A percentile compares a stretch with the other conserved stretches of the same genome.
phyloP scores from a whole-genome alignment of 176 grass and related monocot species.

The Bothriochloa decipiens region DNA sequence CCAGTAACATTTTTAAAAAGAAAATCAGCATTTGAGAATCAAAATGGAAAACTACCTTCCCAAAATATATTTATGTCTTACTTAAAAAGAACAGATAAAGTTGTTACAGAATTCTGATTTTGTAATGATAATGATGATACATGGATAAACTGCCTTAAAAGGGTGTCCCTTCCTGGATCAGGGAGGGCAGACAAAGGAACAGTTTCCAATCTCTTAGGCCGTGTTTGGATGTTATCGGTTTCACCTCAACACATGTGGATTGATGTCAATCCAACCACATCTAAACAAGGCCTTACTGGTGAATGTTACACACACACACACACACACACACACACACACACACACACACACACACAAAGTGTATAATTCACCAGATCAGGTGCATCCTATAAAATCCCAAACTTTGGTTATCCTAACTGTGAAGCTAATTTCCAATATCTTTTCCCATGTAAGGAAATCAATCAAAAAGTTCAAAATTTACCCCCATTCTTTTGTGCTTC shows the following conservation, averaged over 20 bases:
- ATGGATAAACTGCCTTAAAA: not conserved
- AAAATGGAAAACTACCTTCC: not conserved
- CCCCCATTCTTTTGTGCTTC: constrained; percentile 92
- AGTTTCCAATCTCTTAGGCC: no score
- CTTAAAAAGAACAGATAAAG: not conserved
- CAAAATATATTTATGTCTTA: not conserved
- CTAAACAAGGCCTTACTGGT: no score
- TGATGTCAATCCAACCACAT: no score
- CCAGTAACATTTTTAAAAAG: not conserved
- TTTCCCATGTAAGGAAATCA: not conserved
- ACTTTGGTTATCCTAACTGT: not conserved
- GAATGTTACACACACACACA: no score
- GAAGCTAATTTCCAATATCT: not conserved
- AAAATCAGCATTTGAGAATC: not conserved
- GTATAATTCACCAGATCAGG: not conserved
- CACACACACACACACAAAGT: no score
- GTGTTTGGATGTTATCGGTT: no score
- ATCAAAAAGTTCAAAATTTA: constrained; percentile 36
- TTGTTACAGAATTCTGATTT: not conserved
- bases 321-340: no score
- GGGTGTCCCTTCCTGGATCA: not conserved
- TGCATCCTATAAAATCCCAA: not conserved
- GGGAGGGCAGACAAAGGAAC: no score
- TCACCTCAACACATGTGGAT: no score
- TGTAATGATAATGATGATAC: not conserved